Conservation (phyloP, 345 rosid genomes). For the Stellera chamaejasme region DNA sequence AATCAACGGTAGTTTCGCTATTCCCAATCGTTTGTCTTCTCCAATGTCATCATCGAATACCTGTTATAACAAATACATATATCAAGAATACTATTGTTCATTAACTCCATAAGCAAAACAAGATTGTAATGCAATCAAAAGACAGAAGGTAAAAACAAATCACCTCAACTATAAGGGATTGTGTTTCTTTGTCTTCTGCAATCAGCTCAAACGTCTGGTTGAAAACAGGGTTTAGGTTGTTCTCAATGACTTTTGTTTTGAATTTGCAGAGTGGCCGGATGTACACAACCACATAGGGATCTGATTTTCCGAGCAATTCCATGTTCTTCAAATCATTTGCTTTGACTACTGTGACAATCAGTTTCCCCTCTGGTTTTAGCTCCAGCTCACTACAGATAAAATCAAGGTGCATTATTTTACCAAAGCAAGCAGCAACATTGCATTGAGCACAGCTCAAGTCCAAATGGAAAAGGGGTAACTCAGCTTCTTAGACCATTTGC, state of each 20-base stretch:
- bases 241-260: constrained; percentile 71
- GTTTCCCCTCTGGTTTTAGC: constrained; percentile 94
- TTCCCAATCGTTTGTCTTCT: constrained; percentile 87
- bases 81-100: too few species aligned
- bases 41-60: constrained; percentile 91
- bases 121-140: constrained; percentile 3
- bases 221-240: constrained; percentile 95
- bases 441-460: too few species aligned
- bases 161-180: constrained; percentile 76
- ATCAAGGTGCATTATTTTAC: constrained; percentile 6
- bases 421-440: background rate
- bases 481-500: too few species aligned
- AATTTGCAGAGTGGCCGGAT: constrained; percentile 82
- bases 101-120: background rate
- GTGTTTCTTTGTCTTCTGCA: constrained; percentile 98
- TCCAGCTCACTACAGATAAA: constrained; percentile 70
- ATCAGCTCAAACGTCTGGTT: constrained; percentile 77
- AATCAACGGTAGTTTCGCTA: constrained; percentile 56
- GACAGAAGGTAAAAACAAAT: constrained; percentile 4
- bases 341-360: constrained; percentile 54
- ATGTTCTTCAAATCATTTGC: constrained; percentile 90
- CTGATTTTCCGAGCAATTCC: constrained; percentile 99
- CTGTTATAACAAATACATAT: constrained; percentile 24
- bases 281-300: constrained; percentile 74
- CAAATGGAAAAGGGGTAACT: too few species aligned